Base-by-base conservation (phyloP, 2,329 filamentous ascomycete genomes). In the Incumbomyces delicatus region DNA sequence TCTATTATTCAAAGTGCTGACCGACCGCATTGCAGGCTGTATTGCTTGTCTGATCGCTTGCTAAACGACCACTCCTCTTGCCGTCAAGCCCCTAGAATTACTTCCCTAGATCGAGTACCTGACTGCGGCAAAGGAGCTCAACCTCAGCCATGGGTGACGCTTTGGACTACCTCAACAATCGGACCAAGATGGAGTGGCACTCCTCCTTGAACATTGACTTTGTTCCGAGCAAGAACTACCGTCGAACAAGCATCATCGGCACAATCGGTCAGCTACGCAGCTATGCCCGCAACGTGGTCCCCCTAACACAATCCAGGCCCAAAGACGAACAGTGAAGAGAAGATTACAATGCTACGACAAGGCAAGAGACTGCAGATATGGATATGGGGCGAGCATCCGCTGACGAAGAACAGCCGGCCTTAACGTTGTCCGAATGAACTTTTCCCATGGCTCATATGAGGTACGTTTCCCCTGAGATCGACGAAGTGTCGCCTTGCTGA, bases 401-500 rank as follows among this genome's bases (percentile, higher is more conserved):
- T 60, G 38, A 57, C 30, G 34, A 12, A 37, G 47, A 46, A 57
- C 55, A 73, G 84, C 83, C 57, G 92, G 92, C 71, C 83, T 96
- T 62, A 96, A 96, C 72, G 88, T 98, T 58, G 92, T 96, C 59
- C 90, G 92, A 74, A 98, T 98, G 92, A 98, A 98, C 84, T 96
- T 96, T 69, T 95, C 85, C 56, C 87, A 94, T 71, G 87, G 87
- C 62, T 83, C 82, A 58, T 92, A 96, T 70, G 89, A 83, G 66
- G 74, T 76, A 63, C 51, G 60, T 52, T 40, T 16, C 34, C 22
- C 5, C 5, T 8, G 5, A 27, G 22, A 5, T 4, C 6, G 3
- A 41, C 44, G 8, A 32, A 44, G 20, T 22, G 35, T 16, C 33
- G 46, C 27, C 14, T 3, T 16, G 17, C 53, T 51, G 47, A 54